phyloP scores from a whole-genome alignment of 768 basidiomycete genomes.

The Pulveroboletus sp. region DNA sequence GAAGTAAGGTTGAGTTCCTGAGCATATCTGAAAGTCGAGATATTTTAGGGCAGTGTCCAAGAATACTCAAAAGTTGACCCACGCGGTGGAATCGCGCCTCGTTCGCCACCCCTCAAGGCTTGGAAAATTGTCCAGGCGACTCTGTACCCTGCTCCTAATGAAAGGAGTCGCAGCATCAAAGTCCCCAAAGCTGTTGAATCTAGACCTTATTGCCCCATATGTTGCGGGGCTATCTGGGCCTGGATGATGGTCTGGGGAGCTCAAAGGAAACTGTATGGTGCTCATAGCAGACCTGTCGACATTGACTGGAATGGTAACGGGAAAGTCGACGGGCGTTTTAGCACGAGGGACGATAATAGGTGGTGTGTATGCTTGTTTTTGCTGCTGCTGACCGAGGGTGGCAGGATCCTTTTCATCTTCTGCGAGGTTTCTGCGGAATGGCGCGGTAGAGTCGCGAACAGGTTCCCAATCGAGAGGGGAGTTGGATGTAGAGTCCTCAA shows the following conservation, averaged over 20 bases:
- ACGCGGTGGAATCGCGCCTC: conserved; percentile 88
- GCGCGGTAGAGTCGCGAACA: conserved; percentile 57
- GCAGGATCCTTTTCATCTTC: conserved; percentile 73
- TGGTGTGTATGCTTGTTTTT: conserved; percentile 12
- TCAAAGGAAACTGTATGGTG: conserved; percentile 77
- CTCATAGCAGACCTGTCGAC: conserved; percentile 52
- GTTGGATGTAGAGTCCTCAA: conserved; percentile 50
- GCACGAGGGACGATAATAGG: conserved; percentile 39
- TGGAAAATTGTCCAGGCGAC: conserved; percentile 59
- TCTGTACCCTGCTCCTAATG: conserved; percentile 82
- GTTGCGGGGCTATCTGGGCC: conserved; percentile 56
- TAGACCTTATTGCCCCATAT: conserved; percentile 48
- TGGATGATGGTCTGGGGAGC: conserved; percentile 64
- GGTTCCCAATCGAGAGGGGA: conserved; percentile 53
- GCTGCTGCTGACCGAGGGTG: conserved; percentile 42
- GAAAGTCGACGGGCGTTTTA: conserved; percentile 59
- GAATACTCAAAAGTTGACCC: conserved; percentile 31
- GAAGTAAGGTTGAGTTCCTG: conserved; percentile 83
- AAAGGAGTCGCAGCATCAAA: conserved; percentile 74
- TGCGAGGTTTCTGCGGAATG: conserved; percentile 69
- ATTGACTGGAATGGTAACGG: conserved; percentile 49
- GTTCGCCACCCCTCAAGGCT: conserved; percentile 79
- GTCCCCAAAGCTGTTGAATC: conserved; percentile 73
- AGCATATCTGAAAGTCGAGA: conserved; percentile 54
- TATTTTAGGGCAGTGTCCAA: conserved; percentile 1